phyloP scores from a whole-genome alignment of 495 filamentous ascomycete genomes.

The Xylaria acuta region DNA sequence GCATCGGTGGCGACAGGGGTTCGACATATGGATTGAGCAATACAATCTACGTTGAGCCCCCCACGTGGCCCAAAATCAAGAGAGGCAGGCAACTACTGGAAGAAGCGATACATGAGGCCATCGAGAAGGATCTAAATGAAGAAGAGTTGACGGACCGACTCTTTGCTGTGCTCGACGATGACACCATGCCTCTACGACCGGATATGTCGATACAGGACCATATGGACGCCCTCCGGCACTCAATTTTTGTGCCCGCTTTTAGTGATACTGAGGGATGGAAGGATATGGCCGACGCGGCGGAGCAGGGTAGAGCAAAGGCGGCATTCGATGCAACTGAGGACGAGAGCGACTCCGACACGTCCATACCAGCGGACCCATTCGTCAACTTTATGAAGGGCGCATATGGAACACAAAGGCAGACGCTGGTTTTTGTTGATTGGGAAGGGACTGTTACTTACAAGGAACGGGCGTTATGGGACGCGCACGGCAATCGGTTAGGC shows the following conservation, averaged over 20 bases:
- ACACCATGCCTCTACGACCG: slow-evolving; percentile 71
- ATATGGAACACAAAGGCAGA: slow-evolving; percentile 97
- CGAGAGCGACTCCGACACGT: slow-evolving; percentile 36
- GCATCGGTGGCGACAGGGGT: slow-evolving; percentile 69
- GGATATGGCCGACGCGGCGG: slow-evolving; percentile 58
- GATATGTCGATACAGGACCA: slow-evolving; percentile 71
- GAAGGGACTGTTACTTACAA: slow-evolving; percentile 79
- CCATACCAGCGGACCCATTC: slow-evolving; percentile 30
- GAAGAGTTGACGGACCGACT: slow-evolving; percentile 73
- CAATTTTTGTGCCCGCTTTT: slow-evolving; percentile 83
- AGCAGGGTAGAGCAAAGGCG: slow-evolving; percentile 52
- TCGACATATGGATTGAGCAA: slow-evolving; percentile 86
- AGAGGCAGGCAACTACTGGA: slow-evolving; percentile 57
- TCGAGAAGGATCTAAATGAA: slow-evolving; percentile 58
- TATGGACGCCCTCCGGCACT: slow-evolving; percentile 71
- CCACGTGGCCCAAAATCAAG: slow-evolving; percentile 81
- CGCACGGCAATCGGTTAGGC: slow-evolving; percentile 64
- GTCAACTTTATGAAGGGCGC: slow-evolving; percentile 60
- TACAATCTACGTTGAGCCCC: slow-evolving; percentile 71
- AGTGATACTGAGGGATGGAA: slow-evolving; percentile 57
- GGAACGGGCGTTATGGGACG: slow-evolving; percentile 84
- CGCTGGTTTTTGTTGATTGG: slow-evolving; percentile 77
- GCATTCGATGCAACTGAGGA: slow-evolving; percentile 39
- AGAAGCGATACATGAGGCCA: slow-evolving; percentile 47
- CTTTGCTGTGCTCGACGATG: slow-evolving; percentile 69